phyloP scores from a whole-genome alignment of 2,329 filamentous ascomycete genomes.

The Emmonsiellopsis sp. region DNA sequence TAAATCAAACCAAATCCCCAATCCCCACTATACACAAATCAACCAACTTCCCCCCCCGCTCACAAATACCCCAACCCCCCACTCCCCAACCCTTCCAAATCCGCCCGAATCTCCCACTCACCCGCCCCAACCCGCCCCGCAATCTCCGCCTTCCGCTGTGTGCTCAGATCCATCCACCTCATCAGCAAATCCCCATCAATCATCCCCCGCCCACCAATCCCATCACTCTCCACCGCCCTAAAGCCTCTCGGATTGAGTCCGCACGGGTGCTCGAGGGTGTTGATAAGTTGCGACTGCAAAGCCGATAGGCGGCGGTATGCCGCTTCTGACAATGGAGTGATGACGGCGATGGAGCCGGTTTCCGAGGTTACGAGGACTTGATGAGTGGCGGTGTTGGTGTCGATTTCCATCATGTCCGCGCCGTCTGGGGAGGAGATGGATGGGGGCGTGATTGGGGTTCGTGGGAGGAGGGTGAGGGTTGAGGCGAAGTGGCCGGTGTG shows the following conservation, averaged over 20 bases:
- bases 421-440: slow-evolving; percentile 25
- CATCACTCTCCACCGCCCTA: slow-evolving; percentile 47
- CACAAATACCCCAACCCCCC: slow-evolving; percentile 46
- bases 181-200: slow-evolving; percentile 70
- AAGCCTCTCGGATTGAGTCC: slow-evolving; percentile 78
- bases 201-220: slow-evolving; percentile 49
- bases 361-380: slow-evolving; percentile 62
- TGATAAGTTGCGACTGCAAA: slow-evolving; percentile 68
- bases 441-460: slow-evolving; percentile 40
- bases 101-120: slow-evolving; percentile 57
- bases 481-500: slow-evolving; percentile 72
- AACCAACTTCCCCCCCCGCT: background rate
- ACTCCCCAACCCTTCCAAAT: slow-evolving; percentile 58
- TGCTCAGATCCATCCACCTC: slow-evolving; percentile 66
- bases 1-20: too few species aligned
- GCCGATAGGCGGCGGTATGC: slow-evolving; percentile 76
- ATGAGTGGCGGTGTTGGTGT: slow-evolving; percentile 15
- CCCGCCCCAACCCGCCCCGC: slow-evolving; percentile 62
- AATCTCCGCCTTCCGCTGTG: slow-evolving; percentile 61
- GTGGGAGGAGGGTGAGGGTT: slow-evolving; percentile 65
- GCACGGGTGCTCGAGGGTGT: slow-evolving; percentile 63
- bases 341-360: slow-evolving; percentile 65
- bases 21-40: too few species aligned
- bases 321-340: slow-evolving; percentile 69
- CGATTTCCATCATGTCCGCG: slow-evolving; percentile 29